Evolutionary conservation across 257 asterid genomes (phyloP).

Genomic region (Primulina huaijiensis): DNA sequence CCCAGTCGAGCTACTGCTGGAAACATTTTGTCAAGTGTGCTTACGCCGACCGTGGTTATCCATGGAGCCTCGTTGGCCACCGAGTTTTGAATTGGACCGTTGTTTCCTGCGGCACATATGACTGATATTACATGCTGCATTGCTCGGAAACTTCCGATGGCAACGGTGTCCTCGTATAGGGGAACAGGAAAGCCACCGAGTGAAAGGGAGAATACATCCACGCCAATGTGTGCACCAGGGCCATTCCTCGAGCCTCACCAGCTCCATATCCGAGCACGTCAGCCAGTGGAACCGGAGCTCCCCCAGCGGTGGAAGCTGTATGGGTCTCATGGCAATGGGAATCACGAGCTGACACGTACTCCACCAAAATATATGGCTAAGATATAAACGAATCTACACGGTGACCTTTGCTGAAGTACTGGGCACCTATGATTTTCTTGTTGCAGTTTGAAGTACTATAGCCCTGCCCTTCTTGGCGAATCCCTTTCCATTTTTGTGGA

Average conservation of each 20-base stretch:
- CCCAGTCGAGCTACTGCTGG: conserved; percentile 70
- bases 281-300: conserved; percentile 52
- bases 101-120: conserved; percentile 87
- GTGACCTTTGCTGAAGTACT: conserved; percentile 75
- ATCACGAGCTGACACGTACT: conserved; percentile 77
- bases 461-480: conserved; percentile 57
- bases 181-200: conserved; percentile 83
- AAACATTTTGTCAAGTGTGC: conserved; percentile 75
- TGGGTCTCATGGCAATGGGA: conserved; percentile 87
- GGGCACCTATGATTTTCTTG: conserved; percentile 74
- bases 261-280: conserved; percentile 58
- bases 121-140: conserved; percentile 84
- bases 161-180: conserved; percentile 75
- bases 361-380: conserved; percentile 34
- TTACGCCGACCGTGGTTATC: conserved; percentile 82
- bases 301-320: conserved; percentile 81
- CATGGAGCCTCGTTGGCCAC: conserved; percentile 94
- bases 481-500: conserved; percentile 76
- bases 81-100: conserved; percentile 71
- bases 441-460: conserved; percentile 65
- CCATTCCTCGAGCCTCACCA: conserved; percentile 88
- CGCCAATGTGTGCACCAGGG: conserved; percentile 78
- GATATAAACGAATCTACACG: conserved; percentile 50
- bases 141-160: conserved; percentile 86
- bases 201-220: conserved; percentile 77